These are phyloP conservation scores for Cyberlindnera bimundalis DNA, from an alignment of 805 yeast species.

Conservation along the genomic window DNA sequence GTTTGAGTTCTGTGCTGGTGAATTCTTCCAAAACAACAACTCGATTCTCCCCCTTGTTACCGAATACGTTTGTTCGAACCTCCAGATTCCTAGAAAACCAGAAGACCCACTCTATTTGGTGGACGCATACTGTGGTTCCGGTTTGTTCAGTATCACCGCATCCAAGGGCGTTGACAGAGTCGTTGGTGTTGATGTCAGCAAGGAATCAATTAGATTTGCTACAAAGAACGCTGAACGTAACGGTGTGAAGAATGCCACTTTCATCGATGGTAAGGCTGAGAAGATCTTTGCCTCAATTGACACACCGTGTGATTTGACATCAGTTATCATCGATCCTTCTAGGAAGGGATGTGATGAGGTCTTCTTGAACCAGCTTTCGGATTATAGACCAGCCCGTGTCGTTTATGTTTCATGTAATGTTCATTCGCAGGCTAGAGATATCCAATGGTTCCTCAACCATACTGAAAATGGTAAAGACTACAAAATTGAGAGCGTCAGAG, in stretches of 20 bases:
- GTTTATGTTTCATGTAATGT: conserved; percentile 98
- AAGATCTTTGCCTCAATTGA: conserved; percentile 75
- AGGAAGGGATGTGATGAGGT: conserved; percentile 94
- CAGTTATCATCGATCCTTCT: conserved; percentile 94
- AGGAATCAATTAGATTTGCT: conserved; percentile 89
- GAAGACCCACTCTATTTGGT: conserved; percentile 65
- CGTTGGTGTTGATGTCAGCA: conserved; percentile 91
- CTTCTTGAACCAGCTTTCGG: conserved; percentile 81
- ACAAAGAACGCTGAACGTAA: conserved; percentile 73
- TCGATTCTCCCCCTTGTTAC: conserved; percentile 84
- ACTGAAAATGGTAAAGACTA: conserved; percentile 62
- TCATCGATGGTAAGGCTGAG: conserved; percentile 91
- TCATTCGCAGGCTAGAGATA: conserved; percentile 94
- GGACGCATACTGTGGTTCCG: conserved; percentile 96
- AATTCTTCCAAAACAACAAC: conserved; percentile 94
- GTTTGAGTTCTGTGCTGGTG: conserved; percentile 90
- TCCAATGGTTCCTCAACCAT: conserved; percentile 73
- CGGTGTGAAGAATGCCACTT: conserved; percentile 71
- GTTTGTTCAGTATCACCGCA: conserved; percentile 85
- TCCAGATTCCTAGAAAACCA: conserved; percentile 41
- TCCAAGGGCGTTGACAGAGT: conserved; percentile 78
- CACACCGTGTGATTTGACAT: conserved; percentile 71
- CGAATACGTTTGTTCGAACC: conserved; percentile 70
- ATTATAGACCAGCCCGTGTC: conserved; percentile 76
- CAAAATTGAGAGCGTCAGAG: conserved; percentile 76